A percentile compares a stretch with the other conserved stretches of the same genome.
These are phyloP conservation scores for Aciculosporium take DNA, from an alignment of 2,329 filamentous ascomycete genomes.

Conservation along the genomic window DNA sequence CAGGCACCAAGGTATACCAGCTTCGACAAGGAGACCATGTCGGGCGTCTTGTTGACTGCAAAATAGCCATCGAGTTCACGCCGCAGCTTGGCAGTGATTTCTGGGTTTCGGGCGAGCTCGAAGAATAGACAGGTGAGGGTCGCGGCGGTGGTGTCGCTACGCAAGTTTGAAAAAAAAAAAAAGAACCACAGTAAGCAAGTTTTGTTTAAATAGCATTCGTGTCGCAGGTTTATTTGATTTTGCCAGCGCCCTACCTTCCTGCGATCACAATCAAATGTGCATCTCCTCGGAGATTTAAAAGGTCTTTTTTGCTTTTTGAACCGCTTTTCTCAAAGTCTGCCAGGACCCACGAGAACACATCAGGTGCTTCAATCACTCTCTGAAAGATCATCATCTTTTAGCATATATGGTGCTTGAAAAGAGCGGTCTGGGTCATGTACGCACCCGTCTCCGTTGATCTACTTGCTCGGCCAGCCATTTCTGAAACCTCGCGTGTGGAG, in stretches of 20 bases:
- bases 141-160: slow-evolving; percentile 2
- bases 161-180: background rate
- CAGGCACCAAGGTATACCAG: slow-evolving; percentile 1
- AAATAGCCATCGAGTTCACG: slow-evolving; percentile 1
- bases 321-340: background rate
- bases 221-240: background rate
- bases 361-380: background rate
- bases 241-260: background rate
- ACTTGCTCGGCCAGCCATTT: background rate
- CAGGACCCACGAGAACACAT: slow-evolving; percentile 1
- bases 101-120: background rate
- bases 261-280: slow-evolving; percentile 4
- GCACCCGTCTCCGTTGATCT: background rate
- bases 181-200: no score
- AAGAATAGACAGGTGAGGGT: slow-evolving; percentile 3
- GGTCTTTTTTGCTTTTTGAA: background rate
- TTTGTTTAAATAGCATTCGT: no score
- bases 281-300: slow-evolving; percentile 1
- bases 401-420: no score
- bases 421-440: no score
- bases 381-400: background rate
- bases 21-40: background rate
- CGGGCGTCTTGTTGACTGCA: background rate
- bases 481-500: background rate
- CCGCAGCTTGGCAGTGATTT: background rate